Evolutionary conservation across 2,329 filamentous ascomycete genomes (phyloP).

Genomic region (Capronia americana): DNA sequence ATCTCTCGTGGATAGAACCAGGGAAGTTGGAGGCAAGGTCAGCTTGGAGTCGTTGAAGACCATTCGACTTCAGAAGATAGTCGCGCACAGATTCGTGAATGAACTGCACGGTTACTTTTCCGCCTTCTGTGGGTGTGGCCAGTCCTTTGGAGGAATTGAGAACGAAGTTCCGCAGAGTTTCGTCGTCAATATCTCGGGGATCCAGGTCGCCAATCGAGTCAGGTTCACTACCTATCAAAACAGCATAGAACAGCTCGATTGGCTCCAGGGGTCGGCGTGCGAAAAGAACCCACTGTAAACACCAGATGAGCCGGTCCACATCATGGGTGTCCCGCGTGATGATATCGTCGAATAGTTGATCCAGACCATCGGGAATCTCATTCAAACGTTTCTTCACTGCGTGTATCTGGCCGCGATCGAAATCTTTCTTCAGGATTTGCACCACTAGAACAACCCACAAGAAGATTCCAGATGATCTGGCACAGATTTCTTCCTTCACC

Average conservation of each 20-base stretch:
- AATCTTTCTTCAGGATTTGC: conserved; percentile 51
- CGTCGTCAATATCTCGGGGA: not conserved
- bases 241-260: not conserved
- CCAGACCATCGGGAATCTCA: not conserved
- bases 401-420: conserved; percentile 39
- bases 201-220: not conserved
- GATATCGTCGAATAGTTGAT: not conserved
- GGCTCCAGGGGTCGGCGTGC: not conserved
- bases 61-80: not conserved
- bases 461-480: conserved; percentile 47
- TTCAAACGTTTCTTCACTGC: not conserved
- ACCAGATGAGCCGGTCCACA: not conserved
- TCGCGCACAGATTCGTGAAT: conserved; percentile 4
- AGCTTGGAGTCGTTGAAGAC: not conserved
- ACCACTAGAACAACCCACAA: conserved; percentile 54
- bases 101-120: not conserved
- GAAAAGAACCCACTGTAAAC: not conserved
- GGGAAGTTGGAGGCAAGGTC: not conserved
- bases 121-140: not conserved
- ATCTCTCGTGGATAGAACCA: not conserved
- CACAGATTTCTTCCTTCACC: not conserved
- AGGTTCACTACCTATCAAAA: not conserved
- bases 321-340: not conserved
- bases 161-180: not conserved
- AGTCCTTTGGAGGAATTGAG: not conserved